Evolutionary conservation across 352 stramenopile genomes (phyloP), one percentile per base, ranked within the genome.

Genomic region (Pythium graminicola): DNA sequence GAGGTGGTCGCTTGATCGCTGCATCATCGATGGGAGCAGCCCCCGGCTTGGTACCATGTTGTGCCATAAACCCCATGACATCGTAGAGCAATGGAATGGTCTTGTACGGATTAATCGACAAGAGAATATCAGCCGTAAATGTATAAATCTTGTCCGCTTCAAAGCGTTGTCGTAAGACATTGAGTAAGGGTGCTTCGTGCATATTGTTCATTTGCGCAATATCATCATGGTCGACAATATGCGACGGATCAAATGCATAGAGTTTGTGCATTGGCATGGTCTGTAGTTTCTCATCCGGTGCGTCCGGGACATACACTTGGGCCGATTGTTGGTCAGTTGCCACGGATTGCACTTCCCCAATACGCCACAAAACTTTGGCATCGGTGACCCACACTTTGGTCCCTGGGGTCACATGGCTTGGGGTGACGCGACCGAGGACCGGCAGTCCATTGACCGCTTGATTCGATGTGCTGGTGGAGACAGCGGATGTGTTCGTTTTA

Each of bases 181-280:
- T 72, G 17, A 96, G 64, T 52, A 96, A 64, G 27, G 85, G 80
- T 31, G 83, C 81, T 46, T 94, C 85, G 65, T 95, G 83, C 75
- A 96, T 80, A 56, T 94, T 91, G 66, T 95, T 95, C 80, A 96
- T 93, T 26, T 84, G 67, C 16, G 85, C 85, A 17, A 94, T 72
- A 57, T 96, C 85, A 4, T 87, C 66, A 33, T 91, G 81, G 52
- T 95, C 79, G 40, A 90, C 67, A 51, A 92, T 75, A 50, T 95
- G 85, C 32, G 80, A 88, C 33, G 82, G 67, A 43, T 96, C 85
- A 38, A 90, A 92, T 17, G 77, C 81, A 41, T 81, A 86, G 10
- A 90, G 68, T 50, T 86, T 82, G 16, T 42, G 40, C 20, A 85
- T 56, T 2, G 51, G 24, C 23, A 88, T 42, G 13, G 63, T 82